A percentile compares a stretch with the other conserved stretches of the same genome.
phyloP scores from a whole-genome alignment of 1,139 yeast species.

The Trichomonascaceae sp. region DNA sequence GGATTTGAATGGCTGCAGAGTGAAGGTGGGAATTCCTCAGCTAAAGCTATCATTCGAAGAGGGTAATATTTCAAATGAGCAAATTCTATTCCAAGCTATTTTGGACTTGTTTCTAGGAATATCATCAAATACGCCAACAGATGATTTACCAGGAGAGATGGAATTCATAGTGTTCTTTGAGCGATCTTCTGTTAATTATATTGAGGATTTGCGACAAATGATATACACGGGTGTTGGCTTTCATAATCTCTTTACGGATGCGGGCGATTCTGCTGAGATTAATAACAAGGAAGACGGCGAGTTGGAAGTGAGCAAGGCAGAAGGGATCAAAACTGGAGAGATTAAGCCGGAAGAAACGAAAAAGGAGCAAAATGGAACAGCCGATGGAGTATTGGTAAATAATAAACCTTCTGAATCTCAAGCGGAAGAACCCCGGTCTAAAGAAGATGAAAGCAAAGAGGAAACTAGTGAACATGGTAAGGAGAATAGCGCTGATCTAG shows the following conservation, averaged over 20 bases:
- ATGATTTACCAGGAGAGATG: not conserved
- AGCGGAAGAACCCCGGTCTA: not conserved
- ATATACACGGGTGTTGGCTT: not conserved
- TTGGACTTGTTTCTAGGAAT: not conserved
- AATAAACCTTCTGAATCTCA: not conserved
- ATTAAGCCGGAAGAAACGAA: not conserved
- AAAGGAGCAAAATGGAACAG: not conserved
- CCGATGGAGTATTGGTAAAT: not conserved
- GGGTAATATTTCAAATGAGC: not conserved
- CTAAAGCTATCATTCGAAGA: not conserved
- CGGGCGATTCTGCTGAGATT: not conserved
- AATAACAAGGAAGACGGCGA: not conserved
- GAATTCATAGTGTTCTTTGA: not conserved
- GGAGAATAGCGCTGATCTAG: too few species aligned
- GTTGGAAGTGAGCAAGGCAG: not conserved
- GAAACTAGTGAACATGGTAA: not conserved
- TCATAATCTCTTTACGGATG: not conserved
- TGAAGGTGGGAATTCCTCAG: not conserved
- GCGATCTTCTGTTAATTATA: not conserved
- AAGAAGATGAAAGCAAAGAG: not conserved
- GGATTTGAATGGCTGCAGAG: not conserved
- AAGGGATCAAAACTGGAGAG: not conserved
- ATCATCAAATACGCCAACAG: not conserved
- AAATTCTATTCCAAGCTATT: not conserved
- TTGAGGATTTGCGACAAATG: not conserved